phyloP scores from a whole-genome alignment of 345 rosid species.

The Adansonia digitata region DNA sequence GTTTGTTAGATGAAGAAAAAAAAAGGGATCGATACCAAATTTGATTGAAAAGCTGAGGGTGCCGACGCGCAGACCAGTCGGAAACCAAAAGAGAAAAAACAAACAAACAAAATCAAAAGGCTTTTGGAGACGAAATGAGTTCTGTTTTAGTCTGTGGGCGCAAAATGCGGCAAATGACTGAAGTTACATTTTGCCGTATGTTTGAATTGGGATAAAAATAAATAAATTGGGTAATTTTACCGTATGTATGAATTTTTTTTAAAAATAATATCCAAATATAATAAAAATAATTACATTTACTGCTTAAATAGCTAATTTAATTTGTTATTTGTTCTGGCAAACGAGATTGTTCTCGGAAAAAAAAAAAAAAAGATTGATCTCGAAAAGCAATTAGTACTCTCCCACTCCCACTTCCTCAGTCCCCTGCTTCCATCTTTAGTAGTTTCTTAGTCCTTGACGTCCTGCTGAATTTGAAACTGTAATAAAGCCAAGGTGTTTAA shows the following conservation, averaged over 20 bases:
- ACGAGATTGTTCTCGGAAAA: no score
- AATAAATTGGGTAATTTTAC: no score
- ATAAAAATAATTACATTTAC: no score
- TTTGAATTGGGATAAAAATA: no score
- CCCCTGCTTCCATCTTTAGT: no score
- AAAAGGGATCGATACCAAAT: constrained; percentile 22
- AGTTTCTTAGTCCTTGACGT: background rate
- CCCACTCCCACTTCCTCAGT: no score
- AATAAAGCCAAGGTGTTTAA: no score
- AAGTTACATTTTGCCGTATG: background rate
- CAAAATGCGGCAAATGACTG: background rate
- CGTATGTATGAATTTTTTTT: no score
- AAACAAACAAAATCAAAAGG: background rate
- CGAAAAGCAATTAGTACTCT: constrained; percentile 53
- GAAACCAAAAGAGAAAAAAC: background rate
- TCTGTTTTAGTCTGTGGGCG: background rate
- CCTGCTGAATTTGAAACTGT: background rate
- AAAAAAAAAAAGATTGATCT: constrained; percentile 65
- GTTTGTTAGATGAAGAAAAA: background rate
- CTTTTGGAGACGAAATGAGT: background rate
- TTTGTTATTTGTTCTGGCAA: no score
- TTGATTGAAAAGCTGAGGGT: constrained; percentile 14
- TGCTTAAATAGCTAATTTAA: no score
- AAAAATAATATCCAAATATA: no score
- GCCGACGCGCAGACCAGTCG: constrained; percentile 27